These are phyloP conservation scores for Xanthoceras sorbifolium DNA, from an alignment of 345 rosid genomes.

Conservation along the genomic window DNA sequence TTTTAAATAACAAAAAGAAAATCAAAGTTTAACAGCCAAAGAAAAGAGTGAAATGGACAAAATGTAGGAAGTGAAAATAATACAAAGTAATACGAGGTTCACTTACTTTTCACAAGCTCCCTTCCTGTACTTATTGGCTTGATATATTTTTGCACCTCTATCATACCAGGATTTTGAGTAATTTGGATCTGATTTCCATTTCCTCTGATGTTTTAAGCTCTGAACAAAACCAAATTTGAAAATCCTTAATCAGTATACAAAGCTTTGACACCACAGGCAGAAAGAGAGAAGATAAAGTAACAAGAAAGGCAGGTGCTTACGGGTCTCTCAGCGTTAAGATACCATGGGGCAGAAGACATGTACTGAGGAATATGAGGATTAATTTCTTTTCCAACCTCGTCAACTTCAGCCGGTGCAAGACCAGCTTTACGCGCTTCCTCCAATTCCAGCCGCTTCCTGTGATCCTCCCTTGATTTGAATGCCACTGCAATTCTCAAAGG, in stretches of 20 bases:
- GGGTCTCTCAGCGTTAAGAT: conserved; percentile 60
- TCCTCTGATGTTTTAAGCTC: conserved; percentile 76
- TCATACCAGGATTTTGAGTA: conserved; percentile 60
- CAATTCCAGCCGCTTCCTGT: conserved; percentile 59
- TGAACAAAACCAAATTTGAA: conserved; percentile 7
- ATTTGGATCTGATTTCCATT: conserved; percentile 64
- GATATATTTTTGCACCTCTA: conserved; percentile 54
- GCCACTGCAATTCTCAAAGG: conserved; percentile 43
- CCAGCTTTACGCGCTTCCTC: conserved; percentile 77
- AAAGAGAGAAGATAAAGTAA: not conserved
- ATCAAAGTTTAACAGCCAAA: not conserved
- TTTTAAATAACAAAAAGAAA: not conserved
- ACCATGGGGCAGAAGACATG: conserved; percentile 81
- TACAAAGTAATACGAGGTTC: not conserved
- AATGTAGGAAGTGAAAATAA: not conserved
- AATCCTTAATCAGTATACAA: not conserved
- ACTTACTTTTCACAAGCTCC: conserved; percentile 69
- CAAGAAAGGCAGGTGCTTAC: conserved; percentile 26
- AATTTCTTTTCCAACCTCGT: conserved; percentile 75
- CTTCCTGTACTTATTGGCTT: conserved; percentile 54
- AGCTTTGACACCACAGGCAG: not conserved
- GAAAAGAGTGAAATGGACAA: not conserved
- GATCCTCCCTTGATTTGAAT: conserved; percentile 69
- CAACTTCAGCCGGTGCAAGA: conserved; percentile 78
- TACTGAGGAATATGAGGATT: conserved; percentile 80